Evolutionary conservation across 805 yeast species (phyloP).

Genomic region (Pichia insulana): DNA sequence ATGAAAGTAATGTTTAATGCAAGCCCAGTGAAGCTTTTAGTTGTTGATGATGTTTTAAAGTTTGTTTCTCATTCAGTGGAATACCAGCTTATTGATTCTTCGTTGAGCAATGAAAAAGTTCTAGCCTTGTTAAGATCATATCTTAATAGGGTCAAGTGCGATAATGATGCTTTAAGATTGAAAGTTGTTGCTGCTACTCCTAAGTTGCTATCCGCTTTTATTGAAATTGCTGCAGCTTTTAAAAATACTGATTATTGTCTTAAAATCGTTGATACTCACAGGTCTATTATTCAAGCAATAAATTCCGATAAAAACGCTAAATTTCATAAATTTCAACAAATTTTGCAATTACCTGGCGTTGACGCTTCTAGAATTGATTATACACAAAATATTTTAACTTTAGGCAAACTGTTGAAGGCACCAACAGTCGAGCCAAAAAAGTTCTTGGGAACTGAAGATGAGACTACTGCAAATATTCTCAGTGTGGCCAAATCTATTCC

Average conservation of each 20-base stretch:
- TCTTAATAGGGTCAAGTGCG: constrained; percentile 41
- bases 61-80: constrained; percentile 65
- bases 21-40: constrained; percentile 59
- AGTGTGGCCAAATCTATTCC: constrained; percentile 62
- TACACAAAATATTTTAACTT: constrained; percentile 41
- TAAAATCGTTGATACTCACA: constrained; percentile 56
- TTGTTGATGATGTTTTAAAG: constrained; percentile 46
- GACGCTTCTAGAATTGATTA: constrained; percentile 42
- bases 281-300: constrained; percentile 70
- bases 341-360: constrained; percentile 76
- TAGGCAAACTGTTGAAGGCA: constrained; percentile 62
- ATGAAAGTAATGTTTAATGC: constrained; percentile 65
- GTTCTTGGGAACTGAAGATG: constrained; percentile 41
- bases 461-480: constrained; percentile 35
- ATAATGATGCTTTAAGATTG: constrained; percentile 37
- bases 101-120: constrained; percentile 39
- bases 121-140: constrained; percentile 46
- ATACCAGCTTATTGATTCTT: constrained; percentile 35
- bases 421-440: constrained; percentile 46
- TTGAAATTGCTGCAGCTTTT: constrained; percentile 77
- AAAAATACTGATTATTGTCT: constrained; percentile 60
- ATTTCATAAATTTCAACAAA: constrained; percentile 44
- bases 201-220: constrained; percentile 55
- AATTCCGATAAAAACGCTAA: constrained; percentile 31
- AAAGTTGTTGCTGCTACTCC: constrained; percentile 58